A percentile compares a stretch with the other conserved stretches of the same genome.
Conservation (phyloP, 371 early-diverging fungal species). For the Apophysomyces trapeziformis region DNA sequence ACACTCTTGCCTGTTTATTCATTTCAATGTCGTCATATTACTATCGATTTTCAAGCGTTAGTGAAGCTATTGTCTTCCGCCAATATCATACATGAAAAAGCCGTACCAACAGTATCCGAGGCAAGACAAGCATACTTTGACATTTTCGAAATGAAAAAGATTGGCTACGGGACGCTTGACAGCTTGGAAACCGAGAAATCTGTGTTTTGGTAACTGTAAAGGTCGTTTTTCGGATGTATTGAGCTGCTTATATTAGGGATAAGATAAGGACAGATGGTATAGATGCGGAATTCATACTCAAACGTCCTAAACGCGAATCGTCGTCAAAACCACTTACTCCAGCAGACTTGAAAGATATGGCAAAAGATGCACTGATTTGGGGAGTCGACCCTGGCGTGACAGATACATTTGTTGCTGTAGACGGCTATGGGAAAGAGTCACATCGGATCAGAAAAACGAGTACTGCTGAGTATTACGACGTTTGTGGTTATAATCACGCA, state of each 20-base stretch:
- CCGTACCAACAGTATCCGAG: neutral
- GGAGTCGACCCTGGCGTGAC: slow-evolving; percentile 23
- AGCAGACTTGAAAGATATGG: neutral
- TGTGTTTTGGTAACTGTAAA: neutral
- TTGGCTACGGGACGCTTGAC: neutral
- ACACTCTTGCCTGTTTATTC: slow-evolving; percentile 6
- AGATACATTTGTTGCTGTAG: slow-evolving; percentile 19
- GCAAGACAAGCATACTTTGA: slow-evolving; percentile 2
- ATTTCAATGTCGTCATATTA: slow-evolving; percentile 6
- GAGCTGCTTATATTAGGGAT: neutral
- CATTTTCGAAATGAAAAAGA: slow-evolving; percentile 7
- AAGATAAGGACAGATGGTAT: slow-evolving; percentile 2
- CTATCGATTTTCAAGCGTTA: slow-evolving; percentile 7
- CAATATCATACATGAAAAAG: neutral
- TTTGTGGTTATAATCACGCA: neutral
- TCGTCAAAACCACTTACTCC: neutral
- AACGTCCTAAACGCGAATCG: neutral
- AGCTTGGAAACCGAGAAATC: slow-evolving; percentile 11
- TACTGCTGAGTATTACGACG: slow-evolving; percentile 18
- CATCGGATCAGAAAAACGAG: slow-evolving; percentile 9
- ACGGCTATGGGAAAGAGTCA: neutral
- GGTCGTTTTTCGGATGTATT: neutral
- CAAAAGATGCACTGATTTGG: neutral
- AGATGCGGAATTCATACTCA: slow-evolving; percentile 8
- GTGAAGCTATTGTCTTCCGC: neutral